Conservation (phyloP, 305 asterid genomes). For the Stenogyne calaminthoides region DNA sequence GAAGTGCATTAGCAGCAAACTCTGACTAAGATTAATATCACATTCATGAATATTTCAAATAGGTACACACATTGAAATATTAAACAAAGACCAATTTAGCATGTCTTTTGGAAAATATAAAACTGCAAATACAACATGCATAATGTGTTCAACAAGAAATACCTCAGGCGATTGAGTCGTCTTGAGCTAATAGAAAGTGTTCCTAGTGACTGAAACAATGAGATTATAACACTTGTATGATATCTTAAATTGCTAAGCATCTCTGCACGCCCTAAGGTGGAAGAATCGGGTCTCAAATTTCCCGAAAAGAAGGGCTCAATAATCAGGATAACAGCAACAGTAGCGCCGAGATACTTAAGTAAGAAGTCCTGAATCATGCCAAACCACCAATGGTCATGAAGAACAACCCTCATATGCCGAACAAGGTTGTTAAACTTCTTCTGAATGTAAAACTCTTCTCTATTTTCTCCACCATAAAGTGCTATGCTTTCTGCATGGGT, state of each 20-base stretch:
- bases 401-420: conserved; percentile 83
- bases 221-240: conserved; percentile 95
- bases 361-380: conserved; percentile 99
- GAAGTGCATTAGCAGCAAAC: conserved; percentile 3
- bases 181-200: conserved; percentile 97
- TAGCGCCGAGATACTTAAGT: conserved; percentile 98
- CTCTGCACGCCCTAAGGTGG: conserved; percentile 98
- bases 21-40: conserved; percentile 6
- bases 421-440: conserved; percentile 80
- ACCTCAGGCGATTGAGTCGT: conserved; percentile 97
- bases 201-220: conserved; percentile 93
- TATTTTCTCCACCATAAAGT: conserved; percentile 91
- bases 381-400: conserved; percentile 99
- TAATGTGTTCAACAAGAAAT: conserved; percentile 21
- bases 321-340: conserved; percentile 97
- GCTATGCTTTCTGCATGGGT: conserved; percentile 99
- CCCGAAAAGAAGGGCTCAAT: conserved; percentile 99
- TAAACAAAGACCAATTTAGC: neutral
- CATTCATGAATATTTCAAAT: conserved; percentile 1
- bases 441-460: conserved; percentile 93
- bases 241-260: conserved; percentile 99
- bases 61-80: conserved; percentile 1
- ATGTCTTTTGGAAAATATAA: neutral
- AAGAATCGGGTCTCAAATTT: conserved; percentile 82
- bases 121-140: neutral